A percentile compares a stretch with the other conserved stretches of the same genome.
phyloP scores from a whole-genome alignment of 768 basidiomycete genomes.

The Xerocomus potaroensis region DNA sequence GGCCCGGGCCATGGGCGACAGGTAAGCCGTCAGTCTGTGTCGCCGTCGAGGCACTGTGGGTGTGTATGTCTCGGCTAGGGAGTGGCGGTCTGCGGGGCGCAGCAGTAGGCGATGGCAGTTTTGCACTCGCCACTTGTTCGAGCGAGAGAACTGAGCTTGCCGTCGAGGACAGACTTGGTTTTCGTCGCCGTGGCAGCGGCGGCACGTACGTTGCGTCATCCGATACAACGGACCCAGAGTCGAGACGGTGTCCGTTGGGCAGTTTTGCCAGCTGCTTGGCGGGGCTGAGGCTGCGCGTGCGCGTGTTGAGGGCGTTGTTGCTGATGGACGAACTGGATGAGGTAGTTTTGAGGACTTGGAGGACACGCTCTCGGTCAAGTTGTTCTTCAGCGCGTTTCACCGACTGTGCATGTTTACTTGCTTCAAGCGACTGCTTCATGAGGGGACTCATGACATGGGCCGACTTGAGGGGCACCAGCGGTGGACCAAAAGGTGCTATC shows the following conservation, averaged over 20 bases:
- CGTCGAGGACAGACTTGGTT: slow-evolving; percentile 31
- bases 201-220: slow-evolving; percentile 26
- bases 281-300: slow-evolving; percentile 32
- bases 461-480: slow-evolving; percentile 24
- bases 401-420: slow-evolving; percentile 65
- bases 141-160: slow-evolving; percentile 36
- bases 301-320: slow-evolving; percentile 1
- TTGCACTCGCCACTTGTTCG: slow-evolving; percentile 41
- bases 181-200: slow-evolving; percentile 35
- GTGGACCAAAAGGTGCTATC: slow-evolving; percentile 7
- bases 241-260: slow-evolving; percentile 1
- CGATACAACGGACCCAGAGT: slow-evolving; percentile 10
- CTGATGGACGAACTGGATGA: slow-evolving; percentile 26
- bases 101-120: slow-evolving; percentile 16
- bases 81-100: slow-evolving; percentile 20
- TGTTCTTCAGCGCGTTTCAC: slow-evolving; percentile 66
- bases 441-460: slow-evolving; percentile 55
- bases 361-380: slow-evolving; percentile 64
- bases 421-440: slow-evolving; percentile 72
- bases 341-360: slow-evolving; percentile 69
- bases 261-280: slow-evolving; percentile 15
- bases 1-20: slow-evolving; percentile 22
- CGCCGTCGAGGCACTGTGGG: slow-evolving; percentile 1
- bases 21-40: slow-evolving; percentile 1
- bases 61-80: slow-evolving; percentile 19